Base-by-base conservation (phyloP, 306 rosid genomes). In the Chamaecrista fasciculata region DNA sequence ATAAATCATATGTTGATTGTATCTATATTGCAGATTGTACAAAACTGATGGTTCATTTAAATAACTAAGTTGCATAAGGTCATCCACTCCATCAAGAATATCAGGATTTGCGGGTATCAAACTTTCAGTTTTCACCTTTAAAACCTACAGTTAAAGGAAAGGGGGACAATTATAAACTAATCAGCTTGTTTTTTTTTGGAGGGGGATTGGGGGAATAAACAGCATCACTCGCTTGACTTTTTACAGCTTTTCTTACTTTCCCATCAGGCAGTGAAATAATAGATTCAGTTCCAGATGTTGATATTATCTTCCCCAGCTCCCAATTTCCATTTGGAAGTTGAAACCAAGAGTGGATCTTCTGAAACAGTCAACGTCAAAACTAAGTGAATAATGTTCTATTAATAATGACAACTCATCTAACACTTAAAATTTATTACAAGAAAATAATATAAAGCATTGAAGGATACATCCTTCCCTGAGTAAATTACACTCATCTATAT, bases 41-140 rank as follows among this genome's bases (percentile, higher is more conserved):
- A 92, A 75, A 62, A 92, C 96, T 47, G 98, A 87, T 0, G 96
- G 98, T 63, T 92, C 96, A 14, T 92, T 92, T 75, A 92, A 80
- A 84, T 92, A 92, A 86, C 98, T 92, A 39, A 92, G 96, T 75
- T 92, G 98, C 98, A 92, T 89, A 75, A 92, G 96, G 85, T 92
- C 98, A 74, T 89, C 95, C 69, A 92, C 95, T n/a, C 98, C 98
- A 78, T 92, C 96, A 66, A 92, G 98, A 77, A 92, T 92, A 78
- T 89, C 96, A 49, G 96, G 98, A 84, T 92, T 89, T 79, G 96
- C 98, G 6, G 85, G 71, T 46, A 92, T 71, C 84, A 89, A 84
- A 68, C 72, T 74, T 76, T 87, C 96, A 48, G 87, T 69, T 77
- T 86, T 89, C 42, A 87, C 87, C 75, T 80, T 89, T 51, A 84